Percentiles rank a stretch among this genome's conserved stretches.
Conservation (phyloP, 1,284 basidiomycete genomes). For the Irpex sp. region DNA sequence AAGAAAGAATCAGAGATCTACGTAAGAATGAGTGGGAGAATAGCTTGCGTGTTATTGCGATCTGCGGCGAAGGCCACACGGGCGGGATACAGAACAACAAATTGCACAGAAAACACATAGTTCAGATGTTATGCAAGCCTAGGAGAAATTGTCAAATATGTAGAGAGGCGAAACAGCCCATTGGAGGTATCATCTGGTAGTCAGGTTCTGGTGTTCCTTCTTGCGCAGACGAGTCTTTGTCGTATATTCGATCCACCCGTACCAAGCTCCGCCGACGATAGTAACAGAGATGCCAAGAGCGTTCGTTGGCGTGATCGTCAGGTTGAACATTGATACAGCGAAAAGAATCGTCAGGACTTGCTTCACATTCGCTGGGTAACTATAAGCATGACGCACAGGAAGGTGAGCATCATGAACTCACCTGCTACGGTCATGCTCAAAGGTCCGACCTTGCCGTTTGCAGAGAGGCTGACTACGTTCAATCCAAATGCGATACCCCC, state of each 20-base stretch:
- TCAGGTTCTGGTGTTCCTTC: not conserved
- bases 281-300: slow-evolving; percentile 80
- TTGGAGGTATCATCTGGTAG: not conserved
- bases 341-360: slow-evolving; percentile 90
- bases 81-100: not conserved
- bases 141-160: not conserved
- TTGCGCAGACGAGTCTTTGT: slow-evolving; percentile 38
- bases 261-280: slow-evolving; percentile 80
- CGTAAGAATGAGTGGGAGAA: not conserved
- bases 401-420: slow-evolving; percentile 31
- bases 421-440: slow-evolving; percentile 87
- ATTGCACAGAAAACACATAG: not conserved
- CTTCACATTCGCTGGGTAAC: slow-evolving; percentile 74
- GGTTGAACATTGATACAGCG: slow-evolving; percentile 80
- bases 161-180: not conserved
- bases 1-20: not conserved
- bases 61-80: not conserved
- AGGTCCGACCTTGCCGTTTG: slow-evolving; percentile 86
- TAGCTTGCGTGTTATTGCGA: not conserved
- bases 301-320: slow-evolving; percentile 78
- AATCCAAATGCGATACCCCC: slow-evolving; percentile 86
- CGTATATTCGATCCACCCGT: slow-evolving; percentile 69
- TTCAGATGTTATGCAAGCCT: not conserved
- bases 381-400: slow-evolving; percentile 4
- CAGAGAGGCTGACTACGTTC: slow-evolving; percentile 90